Base-by-base conservation (phyloP, 306 rosid genomes). In the Vigna unguiculata region DNA sequence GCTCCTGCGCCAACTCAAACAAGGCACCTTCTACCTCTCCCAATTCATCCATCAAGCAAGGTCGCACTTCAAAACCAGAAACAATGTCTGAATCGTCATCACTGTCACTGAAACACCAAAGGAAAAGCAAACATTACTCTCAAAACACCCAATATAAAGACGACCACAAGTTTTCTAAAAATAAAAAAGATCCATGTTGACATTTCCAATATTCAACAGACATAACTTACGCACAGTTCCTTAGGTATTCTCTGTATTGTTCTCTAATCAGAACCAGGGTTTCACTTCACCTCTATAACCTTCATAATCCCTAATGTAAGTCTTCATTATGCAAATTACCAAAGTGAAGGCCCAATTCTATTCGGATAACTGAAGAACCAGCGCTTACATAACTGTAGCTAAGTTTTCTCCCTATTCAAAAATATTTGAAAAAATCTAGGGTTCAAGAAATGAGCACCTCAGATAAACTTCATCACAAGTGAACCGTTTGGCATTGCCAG, bases 11-110 rank as follows among this genome's bases (percentile, higher is more conserved):
- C 75, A 87, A 75, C 87, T 90, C 95, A 28, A 82, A 53, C 58
- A 94, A 76, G 73, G 87, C 86, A 80, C 87, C 83, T 86, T 94
- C 98, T 66, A 74, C 91, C 79, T 81, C 85, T 69, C 85, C 93
- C 66, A 43, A 80, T 79, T 80, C 89, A 77, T 85, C 87, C 97
- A 89, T 85, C 80, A 91, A 69, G 88, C 55, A 80, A 22, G 91
- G 83, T 57, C 85, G 91, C 70, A 70, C 77, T 47, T 80, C 91
- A 72, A 65, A 79, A 75, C 79, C 70, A 5, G 78, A 75, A 9
- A 68, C 88, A 73, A 72, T 45, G 59, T 85, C 86, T 40, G 90
- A 94, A 67, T 85, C 80, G 71, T 87, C 97, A 71, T 86, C 97
- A 74, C 89, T 84, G 76, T 83, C 91, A 80, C 87, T 88, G 79